A percentile compares a stretch with the other conserved stretches of the same genome.
Evolutionary conservation across 2,329 filamentous ascomycete species (phyloP).

Genomic region (Fonsecaea monophora): DNA sequence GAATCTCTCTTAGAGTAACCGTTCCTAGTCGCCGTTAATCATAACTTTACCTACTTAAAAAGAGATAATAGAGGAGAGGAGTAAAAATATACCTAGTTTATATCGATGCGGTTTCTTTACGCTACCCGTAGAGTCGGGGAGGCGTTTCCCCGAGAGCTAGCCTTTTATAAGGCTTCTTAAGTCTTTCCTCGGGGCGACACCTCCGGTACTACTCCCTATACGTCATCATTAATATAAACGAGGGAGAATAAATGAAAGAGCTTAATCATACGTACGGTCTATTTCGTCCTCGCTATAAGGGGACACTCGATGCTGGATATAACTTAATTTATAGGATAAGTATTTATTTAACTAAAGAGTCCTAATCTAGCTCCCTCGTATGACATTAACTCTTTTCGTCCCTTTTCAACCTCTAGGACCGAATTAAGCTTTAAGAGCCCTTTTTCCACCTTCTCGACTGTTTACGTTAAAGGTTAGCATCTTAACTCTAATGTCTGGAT

Average conservation of each 20-base stretch:
- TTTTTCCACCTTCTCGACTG: neutral
- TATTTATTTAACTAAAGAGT: neutral
- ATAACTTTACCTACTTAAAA: slow-evolving; percentile 5
- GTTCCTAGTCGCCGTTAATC: slow-evolving; percentile 61
- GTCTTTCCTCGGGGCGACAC: neutral
- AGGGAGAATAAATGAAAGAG: neutral
- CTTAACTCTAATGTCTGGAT: neutral
- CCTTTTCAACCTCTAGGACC: neutral
- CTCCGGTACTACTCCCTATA: neutral
- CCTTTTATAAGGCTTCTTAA: neutral
- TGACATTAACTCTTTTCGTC: neutral
- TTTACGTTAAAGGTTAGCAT: neutral
- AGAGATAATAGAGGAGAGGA: slow-evolving; percentile 26
- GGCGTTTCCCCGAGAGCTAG: neutral
- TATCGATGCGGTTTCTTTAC: slow-evolving; percentile 92
- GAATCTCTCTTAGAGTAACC: slow-evolving; percentile 95
- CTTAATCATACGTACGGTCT: neutral
- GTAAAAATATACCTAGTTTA: slow-evolving; percentile 70
- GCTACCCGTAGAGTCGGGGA: slow-evolving; percentile 41
- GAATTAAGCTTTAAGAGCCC: neutral
- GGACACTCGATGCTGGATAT: neutral
- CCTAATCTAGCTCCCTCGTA: neutral
- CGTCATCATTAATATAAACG: neutral
- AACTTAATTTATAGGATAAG: neutral
- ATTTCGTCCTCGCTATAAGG: neutral